These are phyloP conservation scores for Fusarium sp. DNA, from an alignment of 2,329 filamentous ascomycete species.

Conservation along the genomic window DNA sequence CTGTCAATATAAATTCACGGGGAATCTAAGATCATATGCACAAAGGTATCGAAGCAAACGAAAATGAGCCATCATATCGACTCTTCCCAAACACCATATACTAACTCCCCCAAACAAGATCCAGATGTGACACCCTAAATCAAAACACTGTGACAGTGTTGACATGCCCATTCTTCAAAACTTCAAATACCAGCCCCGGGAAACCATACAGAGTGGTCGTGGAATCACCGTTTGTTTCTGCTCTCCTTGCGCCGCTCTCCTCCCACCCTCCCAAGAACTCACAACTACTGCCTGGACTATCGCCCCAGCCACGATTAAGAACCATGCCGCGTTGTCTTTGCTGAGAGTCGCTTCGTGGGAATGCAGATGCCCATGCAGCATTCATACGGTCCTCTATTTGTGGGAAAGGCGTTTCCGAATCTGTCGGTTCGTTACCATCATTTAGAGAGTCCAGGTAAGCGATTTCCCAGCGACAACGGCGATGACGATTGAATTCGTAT, in stretches of 20 bases:
- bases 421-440: slow-evolving; percentile 59
- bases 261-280: slow-evolving; percentile 89
- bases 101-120: slow-evolving; percentile 18
- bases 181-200: slow-evolving; percentile 93
- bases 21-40: slow-evolving; percentile 3
- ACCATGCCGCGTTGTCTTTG: slow-evolving; percentile 80
- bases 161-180: slow-evolving; percentile 90
- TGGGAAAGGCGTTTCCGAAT: slow-evolving; percentile 83
- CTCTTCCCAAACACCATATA: slow-evolving; percentile 28
- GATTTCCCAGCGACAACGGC: slow-evolving; percentile 88
- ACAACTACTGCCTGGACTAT: slow-evolving; percentile 89
- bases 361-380: slow-evolving; percentile 75
- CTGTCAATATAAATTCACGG: not conserved
- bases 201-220: slow-evolving; percentile 92
- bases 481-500: slow-evolving; percentile 95
- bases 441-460: slow-evolving; percentile 62
- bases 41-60: slow-evolving; percentile 14
- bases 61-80: not conserved
- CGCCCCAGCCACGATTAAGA: slow-evolving; percentile 88
- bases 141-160: slow-evolving; percentile 91
- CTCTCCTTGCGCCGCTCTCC: slow-evolving; percentile 70
- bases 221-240: slow-evolving; percentile 65
- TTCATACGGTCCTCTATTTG: slow-evolving; percentile 76
- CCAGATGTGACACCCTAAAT: not conserved
- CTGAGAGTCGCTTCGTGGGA: slow-evolving; percentile 63